Base-by-base conservation (phyloP, 257 asterid species). In the Solanum lycopersicoides region DNA sequence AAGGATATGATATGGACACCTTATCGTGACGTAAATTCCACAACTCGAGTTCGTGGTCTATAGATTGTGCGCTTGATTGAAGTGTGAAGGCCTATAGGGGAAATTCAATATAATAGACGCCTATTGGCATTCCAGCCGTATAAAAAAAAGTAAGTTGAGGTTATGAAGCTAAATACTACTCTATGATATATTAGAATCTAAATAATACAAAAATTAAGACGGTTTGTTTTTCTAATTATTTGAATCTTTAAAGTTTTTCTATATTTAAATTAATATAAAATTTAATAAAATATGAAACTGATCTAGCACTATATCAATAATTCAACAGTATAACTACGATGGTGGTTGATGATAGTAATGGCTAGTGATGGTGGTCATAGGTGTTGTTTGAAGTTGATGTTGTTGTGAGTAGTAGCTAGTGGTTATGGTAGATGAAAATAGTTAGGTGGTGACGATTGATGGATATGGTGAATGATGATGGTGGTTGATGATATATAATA, bases 11-110 rank as follows among this genome's bases (percentile, higher is more conserved):
- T 63, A 7, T 53, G 16, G 23, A 53, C 23, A 53, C 2, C 23
- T 53, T 53, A 15, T 0, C 3, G 3, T 50, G 9, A 50, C 6
- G 37, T 28, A 12, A 14, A 66, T 66, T 65, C 6, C 8, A 12
- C 20, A 12, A 1, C 1, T 68, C 3, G 3, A 1, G 32, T 30
- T 14, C 5, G 0, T 15, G 39, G 8, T 12, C 1, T 35, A 9
- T 72, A 72, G 1, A 11, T 34, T 4, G 16, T 72, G 42, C 2
- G 4, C 25, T 32, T 7, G 1, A 18, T 72, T 72, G 15, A 72
- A 35, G 45, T 72, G 25, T 7, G 8, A 72, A 72, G 45, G 44
- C 25, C 0, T 72, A 72, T 28, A 1, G 30, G 30, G 30, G 1
- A 28, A 28, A 28, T 28, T 28, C 30, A 28, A 28, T 28, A 28